A percentile compares a stretch with the other conserved stretches of the same genome.
Evolutionary conservation across 192 early-diverging fungal species (phyloP).

Genomic region (Entrophospora sp.): DNA sequence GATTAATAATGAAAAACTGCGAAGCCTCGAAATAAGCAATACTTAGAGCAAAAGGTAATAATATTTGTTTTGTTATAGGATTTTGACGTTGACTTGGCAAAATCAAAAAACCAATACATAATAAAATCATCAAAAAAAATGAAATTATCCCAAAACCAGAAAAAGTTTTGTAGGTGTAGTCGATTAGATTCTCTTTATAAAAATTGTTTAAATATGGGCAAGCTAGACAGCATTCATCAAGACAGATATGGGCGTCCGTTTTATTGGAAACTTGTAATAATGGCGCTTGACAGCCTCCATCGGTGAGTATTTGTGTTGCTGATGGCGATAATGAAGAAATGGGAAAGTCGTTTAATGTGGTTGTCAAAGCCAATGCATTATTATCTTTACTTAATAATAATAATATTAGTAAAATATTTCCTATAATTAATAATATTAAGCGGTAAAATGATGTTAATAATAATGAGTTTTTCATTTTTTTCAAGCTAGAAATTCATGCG

Average conservation of each 20-base stretch:
- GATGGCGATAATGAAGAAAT: too few relatives aligned
- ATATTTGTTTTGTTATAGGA: not conserved
- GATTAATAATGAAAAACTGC: not conserved
- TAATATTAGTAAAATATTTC: too few relatives aligned
- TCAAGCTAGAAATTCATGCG: too few relatives aligned
- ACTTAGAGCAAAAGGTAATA: constrained; percentile 13
- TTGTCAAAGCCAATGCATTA: too few relatives aligned
- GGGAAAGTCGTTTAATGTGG: too few relatives aligned
- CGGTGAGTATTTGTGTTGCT: too few relatives aligned
- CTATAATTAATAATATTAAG: too few relatives aligned
- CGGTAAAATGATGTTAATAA: too few relatives aligned
- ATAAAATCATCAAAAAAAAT: constrained; percentile 9
- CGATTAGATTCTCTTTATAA: not conserved
- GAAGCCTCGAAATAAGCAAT: not conserved
- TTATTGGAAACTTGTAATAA: too few relatives aligned
- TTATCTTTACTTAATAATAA: too few relatives aligned
- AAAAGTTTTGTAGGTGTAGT: not conserved
- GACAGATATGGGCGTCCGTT: not conserved
- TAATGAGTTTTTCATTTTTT: too few relatives aligned
- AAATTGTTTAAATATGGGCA: constrained; percentile 13
- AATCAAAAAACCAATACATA: not conserved
- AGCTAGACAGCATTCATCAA: not conserved
- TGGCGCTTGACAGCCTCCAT: too few relatives aligned
- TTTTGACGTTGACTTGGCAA: constrained; percentile 12
- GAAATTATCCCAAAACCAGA: constrained; percentile 1